Conservation (phyloP, 805 yeast genomes). For the Pichia cabralensis region DNA sequence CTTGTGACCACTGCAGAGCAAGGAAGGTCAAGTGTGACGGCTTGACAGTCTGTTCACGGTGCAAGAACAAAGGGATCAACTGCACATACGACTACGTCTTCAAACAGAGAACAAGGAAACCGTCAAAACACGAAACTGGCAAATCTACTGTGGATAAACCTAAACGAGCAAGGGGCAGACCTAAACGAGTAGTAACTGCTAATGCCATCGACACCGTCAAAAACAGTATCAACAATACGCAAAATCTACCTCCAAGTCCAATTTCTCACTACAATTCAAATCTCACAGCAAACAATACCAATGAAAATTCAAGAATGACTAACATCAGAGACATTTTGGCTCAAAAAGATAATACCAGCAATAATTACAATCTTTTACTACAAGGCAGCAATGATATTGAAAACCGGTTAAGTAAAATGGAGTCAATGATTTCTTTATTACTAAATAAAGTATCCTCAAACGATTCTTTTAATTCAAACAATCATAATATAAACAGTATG, state of each 20-base stretch:
- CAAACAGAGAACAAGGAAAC: constrained; percentile 17
- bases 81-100: constrained; percentile 31
- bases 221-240: neutral
- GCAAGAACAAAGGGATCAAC: constrained; percentile 24
- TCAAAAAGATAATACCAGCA: too few species aligned
- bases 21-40: constrained; percentile 47
- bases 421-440: constrained; percentile 23
- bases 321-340: too few species aligned
- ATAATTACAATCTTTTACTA: too few species aligned
- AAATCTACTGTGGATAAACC: too few species aligned
- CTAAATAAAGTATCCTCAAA: constrained; percentile 1
- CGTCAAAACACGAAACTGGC: neutral
- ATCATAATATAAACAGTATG: neutral
- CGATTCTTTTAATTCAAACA: too few species aligned
- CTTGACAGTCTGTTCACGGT: constrained; percentile 31
- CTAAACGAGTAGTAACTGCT: constrained; percentile 1
- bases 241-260: too few species aligned
- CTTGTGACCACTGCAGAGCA: constrained; percentile 40
- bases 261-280: too few species aligned
- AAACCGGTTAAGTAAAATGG: constrained; percentile 25
- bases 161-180: constrained; percentile 10
- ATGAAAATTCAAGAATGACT: too few species aligned
- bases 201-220: neutral
- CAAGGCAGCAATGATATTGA: constrained; percentile 19
- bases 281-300: too few species aligned